These are phyloP conservation scores for Maudiozyma turicensis DNA, from an alignment of 805 yeast species.

Conservation along the genomic window DNA sequence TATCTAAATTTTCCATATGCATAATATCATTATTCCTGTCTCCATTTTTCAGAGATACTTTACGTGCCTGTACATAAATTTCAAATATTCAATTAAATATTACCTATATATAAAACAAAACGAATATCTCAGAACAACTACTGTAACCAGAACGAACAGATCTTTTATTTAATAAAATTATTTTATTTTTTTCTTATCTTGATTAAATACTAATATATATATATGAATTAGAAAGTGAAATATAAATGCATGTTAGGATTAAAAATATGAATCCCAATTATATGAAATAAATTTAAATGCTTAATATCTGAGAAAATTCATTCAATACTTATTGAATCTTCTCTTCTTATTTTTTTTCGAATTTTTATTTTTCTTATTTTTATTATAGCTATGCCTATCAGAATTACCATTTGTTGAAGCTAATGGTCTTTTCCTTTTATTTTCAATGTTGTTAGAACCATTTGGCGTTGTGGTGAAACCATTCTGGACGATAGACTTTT, in stretches of 20 bases:
- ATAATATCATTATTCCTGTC: too few species aligned
- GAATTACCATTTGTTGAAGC: neutral
- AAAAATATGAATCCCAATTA: neutral
- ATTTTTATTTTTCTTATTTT: slow-evolving; percentile 11
- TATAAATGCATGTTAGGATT: neutral
- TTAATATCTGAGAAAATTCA: neutral
- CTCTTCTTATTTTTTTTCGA: slow-evolving; percentile 26
- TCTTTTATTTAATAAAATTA: neutral
- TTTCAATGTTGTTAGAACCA: neutral
- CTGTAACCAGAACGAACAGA: neutral
- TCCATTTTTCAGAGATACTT: neutral
- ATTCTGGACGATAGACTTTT: slow-evolving; percentile 10
- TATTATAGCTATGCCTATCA: neutral
- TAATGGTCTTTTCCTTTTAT: neutral
- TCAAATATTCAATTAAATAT: neutral
- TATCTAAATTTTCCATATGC: too few species aligned
- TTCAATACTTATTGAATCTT: slow-evolving; percentile 16
- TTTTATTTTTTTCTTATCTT: neutral
- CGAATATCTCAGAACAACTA: neutral
- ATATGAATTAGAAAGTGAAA: neutral
- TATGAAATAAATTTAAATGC: slow-evolving; percentile 2
- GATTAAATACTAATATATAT: neutral
- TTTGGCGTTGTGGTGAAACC: neutral
- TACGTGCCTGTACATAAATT: neutral
- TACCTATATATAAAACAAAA: neutral